A percentile compares a stretch with the other conserved stretches of the same genome.
phyloP scores from a whole-genome alignment of 768 basidiomycete genomes.

The Suillus subaureus region DNA sequence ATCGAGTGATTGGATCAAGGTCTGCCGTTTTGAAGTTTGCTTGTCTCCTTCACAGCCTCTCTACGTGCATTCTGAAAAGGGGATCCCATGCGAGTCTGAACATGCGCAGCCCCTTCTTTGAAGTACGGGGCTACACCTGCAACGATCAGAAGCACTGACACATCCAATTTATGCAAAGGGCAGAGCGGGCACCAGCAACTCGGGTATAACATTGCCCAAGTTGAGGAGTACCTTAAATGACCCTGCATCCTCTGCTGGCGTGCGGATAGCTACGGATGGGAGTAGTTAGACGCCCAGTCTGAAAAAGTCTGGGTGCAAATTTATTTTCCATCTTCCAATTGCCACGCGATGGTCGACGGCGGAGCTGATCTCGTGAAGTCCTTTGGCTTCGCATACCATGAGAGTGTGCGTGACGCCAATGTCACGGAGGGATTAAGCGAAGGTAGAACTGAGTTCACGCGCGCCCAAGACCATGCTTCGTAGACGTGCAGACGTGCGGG shows the following conservation, averaged over 20 bases:
- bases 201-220: conserved; percentile 55
- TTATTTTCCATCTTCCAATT: conserved; percentile 71
- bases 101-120: conserved; percentile 63
- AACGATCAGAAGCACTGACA: conserved; percentile 84
- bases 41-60: too few relatives aligned
- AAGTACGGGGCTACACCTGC: conserved; percentile 73
- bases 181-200: conserved; percentile 59
- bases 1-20: too few relatives aligned
- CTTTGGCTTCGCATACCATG: conserved; percentile 91
- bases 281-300: conserved; percentile 76
- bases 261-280: conserved; percentile 65
- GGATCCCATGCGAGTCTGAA: conserved; percentile 47
- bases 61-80: conserved; percentile 51
- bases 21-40: too few relatives aligned
- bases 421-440: conserved; percentile 72
- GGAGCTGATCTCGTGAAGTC: conserved; percentile 93
- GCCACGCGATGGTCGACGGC: conserved; percentile 86
- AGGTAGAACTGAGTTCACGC: conserved; percentile 75
- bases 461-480: conserved; percentile 91
- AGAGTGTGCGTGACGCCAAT: conserved; percentile 80
- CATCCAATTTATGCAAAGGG: conserved; percentile 78
- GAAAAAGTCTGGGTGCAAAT: conserved; percentile 72
- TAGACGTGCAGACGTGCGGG: conserved; percentile 84
- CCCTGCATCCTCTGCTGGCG: conserved; percentile 78
- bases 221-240: conserved; percentile 68